phyloP scores from a whole-genome alignment of 768 basidiomycete species.

The Baorangia bicolor region DNA sequence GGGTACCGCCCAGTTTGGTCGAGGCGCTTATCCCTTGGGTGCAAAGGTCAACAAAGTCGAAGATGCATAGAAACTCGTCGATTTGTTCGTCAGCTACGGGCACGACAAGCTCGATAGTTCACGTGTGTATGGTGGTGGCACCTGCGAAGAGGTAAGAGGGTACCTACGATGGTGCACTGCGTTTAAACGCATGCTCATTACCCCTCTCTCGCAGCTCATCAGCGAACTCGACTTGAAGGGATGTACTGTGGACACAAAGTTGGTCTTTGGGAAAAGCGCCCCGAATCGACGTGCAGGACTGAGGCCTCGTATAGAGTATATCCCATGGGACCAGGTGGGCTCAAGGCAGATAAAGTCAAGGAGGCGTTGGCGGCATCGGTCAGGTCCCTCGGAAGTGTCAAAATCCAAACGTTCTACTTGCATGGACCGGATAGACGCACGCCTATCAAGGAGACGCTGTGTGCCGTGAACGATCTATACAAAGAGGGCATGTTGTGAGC shows the following conservation, averaged over 20 bases:
- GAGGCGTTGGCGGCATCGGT: background rate
- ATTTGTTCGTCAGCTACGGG: conserved; percentile 15
- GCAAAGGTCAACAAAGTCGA: conserved; percentile 12
- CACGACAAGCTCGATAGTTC: conserved; percentile 14
- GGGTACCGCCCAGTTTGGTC: conserved; percentile 20
- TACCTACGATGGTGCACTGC: background rate
- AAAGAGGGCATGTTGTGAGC: conserved; percentile 50
- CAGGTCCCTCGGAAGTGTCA: background rate
- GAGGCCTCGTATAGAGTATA: conserved; percentile 27
- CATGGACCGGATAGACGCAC: conserved; percentile 43
- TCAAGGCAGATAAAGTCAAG: background rate
- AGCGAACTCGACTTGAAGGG: conserved; percentile 14
- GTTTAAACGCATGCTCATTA: background rate
- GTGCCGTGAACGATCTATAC: conserved; percentile 47
- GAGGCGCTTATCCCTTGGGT: background rate
- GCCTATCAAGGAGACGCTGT: conserved; percentile 46
- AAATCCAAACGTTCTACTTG: conserved; percentile 4
- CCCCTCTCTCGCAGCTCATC: conserved; percentile 7
- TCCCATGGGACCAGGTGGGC: conserved; percentile 22
- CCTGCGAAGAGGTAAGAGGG: conserved; percentile 12
- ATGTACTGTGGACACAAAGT: conserved; percentile 24
- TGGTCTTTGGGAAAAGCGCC: background rate
- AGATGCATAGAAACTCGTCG: conserved; percentile 21
- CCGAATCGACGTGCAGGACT: background rate
- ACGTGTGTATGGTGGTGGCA: conserved; percentile 11